Evolutionary conservation across 2,329 filamentous ascomycete species (phyloP), one percentile per base, ranked within the genome.

Genomic region (Apiospora pterosperma): DNA sequence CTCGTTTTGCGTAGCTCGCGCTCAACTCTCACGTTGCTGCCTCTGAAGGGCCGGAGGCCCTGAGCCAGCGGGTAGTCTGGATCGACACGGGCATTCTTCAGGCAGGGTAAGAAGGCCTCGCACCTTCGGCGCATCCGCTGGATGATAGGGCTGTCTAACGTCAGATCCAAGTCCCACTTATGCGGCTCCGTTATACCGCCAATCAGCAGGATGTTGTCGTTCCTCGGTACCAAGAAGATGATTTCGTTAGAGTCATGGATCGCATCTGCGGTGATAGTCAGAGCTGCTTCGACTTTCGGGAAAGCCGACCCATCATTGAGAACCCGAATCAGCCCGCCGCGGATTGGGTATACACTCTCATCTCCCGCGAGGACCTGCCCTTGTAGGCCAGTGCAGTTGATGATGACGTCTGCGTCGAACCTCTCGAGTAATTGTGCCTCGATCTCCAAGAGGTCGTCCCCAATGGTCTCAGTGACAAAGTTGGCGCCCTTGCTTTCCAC

Each of bases 281-380:
- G 68, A 16, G 79, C 77, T 12, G 75, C 71, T 8, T 77, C 72
- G 23, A 82, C 69, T 67, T 79, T 78, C 5, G 79, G 77, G 64
- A 82, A 82, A 48, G 70, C 70, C 7, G 66, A 72, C 34, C 80
- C 80, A 62, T 82, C 78, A 67, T 83, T 84, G 69, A 80, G 75
- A 67, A 82, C 78, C 42, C 80, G 77, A 59, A 82, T 74, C 5
- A 82, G 72, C 5, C 72, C 81, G 23, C 81, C 81, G 6, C 80
- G 76, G 63, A 82, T 75, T 2, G 79, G 79, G 67, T 81, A 82
- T 64, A 76, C 76, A 6, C 70, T 72, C n/a, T 71, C 62, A 64
- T 81, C 78, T 21, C 74, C 76, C 1, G 78, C 79, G 1, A 80
- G 69, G n/a, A 74, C 72, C 14, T 68, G 69, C 41, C 72, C 75